Evolutionary conservation across 2,329 filamentous ascomycete genomes (phyloP).

Genomic region (Fusarium longipes): DNA sequence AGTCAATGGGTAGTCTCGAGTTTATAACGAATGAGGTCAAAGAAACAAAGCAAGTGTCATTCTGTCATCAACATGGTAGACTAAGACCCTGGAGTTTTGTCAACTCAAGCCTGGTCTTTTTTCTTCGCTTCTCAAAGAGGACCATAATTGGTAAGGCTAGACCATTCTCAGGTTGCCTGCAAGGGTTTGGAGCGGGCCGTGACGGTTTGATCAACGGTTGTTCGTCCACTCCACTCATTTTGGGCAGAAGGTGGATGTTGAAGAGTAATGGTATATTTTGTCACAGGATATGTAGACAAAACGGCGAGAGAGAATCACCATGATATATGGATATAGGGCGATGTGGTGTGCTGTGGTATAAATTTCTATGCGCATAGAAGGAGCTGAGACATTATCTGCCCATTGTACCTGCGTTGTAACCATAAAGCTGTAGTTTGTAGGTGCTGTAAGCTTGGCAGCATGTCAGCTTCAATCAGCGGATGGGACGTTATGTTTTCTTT

Average conservation of each 20-base stretch:
- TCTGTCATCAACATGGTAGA: background rate
- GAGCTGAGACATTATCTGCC: background rate
- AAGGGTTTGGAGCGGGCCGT: constrained; percentile 2
- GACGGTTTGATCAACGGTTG: background rate
- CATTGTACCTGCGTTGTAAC: background rate
- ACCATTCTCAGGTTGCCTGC: background rate
- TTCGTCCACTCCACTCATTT: background rate
- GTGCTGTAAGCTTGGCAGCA: background rate
- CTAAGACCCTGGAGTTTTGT: background rate
- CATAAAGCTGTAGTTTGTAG: background rate
- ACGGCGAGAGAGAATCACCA: background rate
- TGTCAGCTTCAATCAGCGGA: background rate
- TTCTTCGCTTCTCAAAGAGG: background rate
- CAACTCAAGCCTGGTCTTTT: background rate
- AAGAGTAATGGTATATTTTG: background rate
- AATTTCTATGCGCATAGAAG: background rate
- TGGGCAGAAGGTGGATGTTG: background rate
- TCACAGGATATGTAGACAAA: no score
- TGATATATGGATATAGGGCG: background rate
- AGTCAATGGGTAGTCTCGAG: background rate
- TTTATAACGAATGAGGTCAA: background rate
- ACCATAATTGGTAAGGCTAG: background rate
- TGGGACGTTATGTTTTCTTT: background rate
- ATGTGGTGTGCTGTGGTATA: background rate
- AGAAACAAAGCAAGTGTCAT: background rate